Evolutionary conservation across 495 filamentous ascomycete species (phyloP).

Genomic region (Hypoxylon trugodes): DNA sequence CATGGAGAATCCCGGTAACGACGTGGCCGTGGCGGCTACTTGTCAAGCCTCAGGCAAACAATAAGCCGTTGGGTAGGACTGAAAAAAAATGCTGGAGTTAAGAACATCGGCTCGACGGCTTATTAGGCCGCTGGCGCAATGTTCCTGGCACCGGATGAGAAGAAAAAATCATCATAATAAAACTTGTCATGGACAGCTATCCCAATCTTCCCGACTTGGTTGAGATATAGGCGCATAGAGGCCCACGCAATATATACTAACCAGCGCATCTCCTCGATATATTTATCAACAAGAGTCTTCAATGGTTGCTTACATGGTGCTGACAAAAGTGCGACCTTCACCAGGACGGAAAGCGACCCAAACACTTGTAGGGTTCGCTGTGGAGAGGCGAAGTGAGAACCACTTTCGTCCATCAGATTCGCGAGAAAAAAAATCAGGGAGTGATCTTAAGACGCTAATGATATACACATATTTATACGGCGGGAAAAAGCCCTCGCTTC

Average conservation of each 20-base stretch:
- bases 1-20: constrained; percentile 29
- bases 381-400: constrained; percentile 6
- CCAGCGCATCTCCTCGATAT: constrained; percentile 2
- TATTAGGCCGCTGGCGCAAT: constrained; percentile 4
- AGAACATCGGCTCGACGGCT: constrained; percentile 13
- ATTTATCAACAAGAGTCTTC: neutral
- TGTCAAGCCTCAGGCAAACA: constrained; percentile 29
- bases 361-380: neutral
- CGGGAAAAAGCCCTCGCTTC: constrained; percentile 1
- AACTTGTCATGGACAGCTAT: constrained; percentile 4
- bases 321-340: constrained; percentile 9
- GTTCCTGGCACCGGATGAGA: neutral
- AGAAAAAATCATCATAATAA: neutral
- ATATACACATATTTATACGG: constrained; percentile 11
- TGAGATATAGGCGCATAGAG: constrained; percentile 15
- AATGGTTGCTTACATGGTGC: constrained; percentile 13
- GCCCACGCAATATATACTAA: constrained; percentile 20
- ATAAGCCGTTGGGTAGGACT: constrained; percentile 15
- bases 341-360: neutral
- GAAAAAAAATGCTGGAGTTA: neutral
- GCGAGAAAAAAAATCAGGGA: neutral
- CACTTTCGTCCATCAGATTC: neutral
- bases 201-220: constrained; percentile 5
- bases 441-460: constrained; percentile 1
- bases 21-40: constrained; percentile 21